Base-by-base conservation (phyloP, 192 early-diverging fungal genomes). In the Backusella parvicylindrica region DNA sequence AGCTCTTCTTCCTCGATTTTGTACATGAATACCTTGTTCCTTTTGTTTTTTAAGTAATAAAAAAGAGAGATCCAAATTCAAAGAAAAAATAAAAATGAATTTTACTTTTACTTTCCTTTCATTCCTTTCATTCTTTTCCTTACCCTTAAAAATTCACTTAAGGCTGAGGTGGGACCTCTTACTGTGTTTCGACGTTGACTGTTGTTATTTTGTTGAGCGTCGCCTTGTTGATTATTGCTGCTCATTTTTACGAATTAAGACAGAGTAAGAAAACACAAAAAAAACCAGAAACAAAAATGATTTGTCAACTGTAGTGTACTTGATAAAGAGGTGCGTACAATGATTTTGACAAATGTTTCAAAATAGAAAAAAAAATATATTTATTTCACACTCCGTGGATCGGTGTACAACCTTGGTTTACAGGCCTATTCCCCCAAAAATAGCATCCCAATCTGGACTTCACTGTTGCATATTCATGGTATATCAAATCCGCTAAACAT, bases 161-260 rank as follows among this genome's bases (percentile, higher is more conserved):
- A 74, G 21, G 86, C 86, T 56, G 84, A 85, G 16, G 86, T 85
- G 21, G 86, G 86, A 7, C 86, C 86, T 53, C 84, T 74, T 1
- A 87, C 75, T 73, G 79, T 77, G 72, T 85, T 85, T 28, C 66
- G 7, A 13, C 37, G 9, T 2, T 0, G 53, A 13, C 12, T 18
- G 28, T 11, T 60, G 26, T 0, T 60, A 12, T 60, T 60, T 26
- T 11, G 21, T 8, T 28, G 53, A 60, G 26, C 23, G 6, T 31
- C 6, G 28, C 23, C n/a, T 13, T 65, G 6, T 9, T 41, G 41
- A 33, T 30, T 47, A 40, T 65, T 64, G 37, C 6, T 38, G 21
- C 75, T 76, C n/a, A 37, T 21, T 21, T 18, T 68, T 9, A 1
- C 11, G 11, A 68, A 37, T 3, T 36, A 23, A 21, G 21, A 64